Percentiles rank a stretch among this genome's conserved stretches.
Conservation (phyloP, 208 protist species). For the Phytomonas francai region DNA sequence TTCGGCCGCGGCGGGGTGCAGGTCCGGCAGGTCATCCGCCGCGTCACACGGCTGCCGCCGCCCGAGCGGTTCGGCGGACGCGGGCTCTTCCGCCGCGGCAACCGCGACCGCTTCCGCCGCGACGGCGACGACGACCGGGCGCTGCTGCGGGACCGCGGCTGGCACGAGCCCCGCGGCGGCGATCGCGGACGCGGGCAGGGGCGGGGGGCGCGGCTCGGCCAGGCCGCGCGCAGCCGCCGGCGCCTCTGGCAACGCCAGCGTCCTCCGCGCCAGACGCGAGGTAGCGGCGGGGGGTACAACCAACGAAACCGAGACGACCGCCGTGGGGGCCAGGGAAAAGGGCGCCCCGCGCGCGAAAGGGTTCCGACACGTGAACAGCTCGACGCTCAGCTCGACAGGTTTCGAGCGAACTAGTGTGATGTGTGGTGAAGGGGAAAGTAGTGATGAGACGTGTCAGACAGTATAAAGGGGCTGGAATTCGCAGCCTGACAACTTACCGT, state of each 20-base stretch:
- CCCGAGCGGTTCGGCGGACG: conserved; percentile 53
- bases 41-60: conserved; percentile 6
- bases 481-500: not conserved
- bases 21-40: conserved; percentile 41
- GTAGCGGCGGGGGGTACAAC: conserved; percentile 12
- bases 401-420: conserved; percentile 24
- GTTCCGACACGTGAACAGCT: conserved; percentile 46
- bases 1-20: conserved; percentile 72
- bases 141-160: conserved; percentile 46
- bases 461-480: not conserved
- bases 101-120: conserved; percentile 67
- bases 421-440: not conserved
- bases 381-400: conserved; percentile 77
- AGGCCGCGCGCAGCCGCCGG: not conserved
- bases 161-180: conserved; percentile 14
- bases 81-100: conserved; percentile 47
- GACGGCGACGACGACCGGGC: conserved; percentile 64
- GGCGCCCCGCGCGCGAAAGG: conserved; percentile 20
- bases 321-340: conserved; percentile 12
- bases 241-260: conserved; percentile 10
- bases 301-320: conserved; percentile 20
- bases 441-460: not conserved
- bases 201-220: not conserved
- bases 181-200: conserved; percentile 9
- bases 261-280: conserved; percentile 16